Evolutionary conservation across 331 rosid species (phyloP).

Genomic region (Malus hybrid): DNA sequence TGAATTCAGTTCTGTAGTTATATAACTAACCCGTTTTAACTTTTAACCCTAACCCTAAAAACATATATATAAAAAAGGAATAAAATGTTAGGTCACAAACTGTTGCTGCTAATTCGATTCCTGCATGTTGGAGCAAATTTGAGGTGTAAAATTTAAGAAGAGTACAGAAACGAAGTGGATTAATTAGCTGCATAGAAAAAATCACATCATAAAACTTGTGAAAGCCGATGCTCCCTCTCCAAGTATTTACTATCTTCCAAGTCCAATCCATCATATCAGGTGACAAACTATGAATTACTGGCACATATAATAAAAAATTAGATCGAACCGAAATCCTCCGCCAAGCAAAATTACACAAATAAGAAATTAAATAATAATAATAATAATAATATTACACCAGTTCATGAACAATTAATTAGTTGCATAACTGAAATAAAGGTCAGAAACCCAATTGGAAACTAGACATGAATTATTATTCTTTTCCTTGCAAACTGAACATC

Average conservation of each 20-base stretch:
- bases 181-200: not conserved
- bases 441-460: not conserved
- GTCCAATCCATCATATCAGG: constrained; percentile 41
- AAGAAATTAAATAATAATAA: not conserved
- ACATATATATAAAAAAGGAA: not conserved
- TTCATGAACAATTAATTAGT: not conserved
- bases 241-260: constrained; percentile 1
- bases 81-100: not conserved
- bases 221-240: no score
- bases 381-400: not conserved
- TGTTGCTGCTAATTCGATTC: not conserved
- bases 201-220: not conserved
- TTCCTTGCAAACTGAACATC: constrained; percentile 2
- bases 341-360: constrained; percentile 1
- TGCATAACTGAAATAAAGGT: not conserved
- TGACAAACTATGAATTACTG: constrained; percentile 17
- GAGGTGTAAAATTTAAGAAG: not conserved
- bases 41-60: not conserved
- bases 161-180: not conserved
- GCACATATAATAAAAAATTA: constrained; percentile 12
- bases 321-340: constrained; percentile 8
- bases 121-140: not conserved
- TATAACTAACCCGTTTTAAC: constrained; percentile 24
- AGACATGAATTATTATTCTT: not conserved
- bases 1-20: not conserved